Base-by-base conservation (phyloP, 2,329 filamentous ascomycete species). In the Emergomyces pasteurianus region DNA sequence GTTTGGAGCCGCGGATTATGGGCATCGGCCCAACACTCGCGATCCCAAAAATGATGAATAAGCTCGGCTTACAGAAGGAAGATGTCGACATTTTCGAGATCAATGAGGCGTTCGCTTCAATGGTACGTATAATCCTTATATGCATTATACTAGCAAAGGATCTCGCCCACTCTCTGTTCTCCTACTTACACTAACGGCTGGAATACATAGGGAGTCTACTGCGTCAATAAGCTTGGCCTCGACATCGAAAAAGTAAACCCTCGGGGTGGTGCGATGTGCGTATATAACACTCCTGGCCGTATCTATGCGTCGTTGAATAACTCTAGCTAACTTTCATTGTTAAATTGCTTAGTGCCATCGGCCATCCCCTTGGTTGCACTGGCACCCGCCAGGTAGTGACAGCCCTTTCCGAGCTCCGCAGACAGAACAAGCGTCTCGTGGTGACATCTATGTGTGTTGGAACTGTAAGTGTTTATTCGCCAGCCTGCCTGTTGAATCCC, bases 371-470 rank as follows among this genome's bases (percentile, higher is more conserved):
- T 16, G 92, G 92, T 58, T 92, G 89, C 74, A 96, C 92, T 0
- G 92, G 92, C 61, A 92, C 91, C 16, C 83, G 92, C 68, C 92
- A 96, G 78, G 89, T 96, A 46, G 89, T 88, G 66, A 96, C 92
- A 38, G 79, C 95, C 67, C 78, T 96, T 63, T 92, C 90, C 65
- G 92, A 96, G 81, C 77, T 96, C 66, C 87, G 83, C 80, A 81
- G 92, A 73, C 90, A 83, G 60, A 84, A 86, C 59, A 81, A 92
- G 80, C 86, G 87, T 79, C 75, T 96, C 61, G 91, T 91, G 40
- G 84, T 95, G 52, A 96, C 90, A 21, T 91, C 87, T 71, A 96
- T 96, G 92, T 96, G 92, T 75, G 79, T 96, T 47, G 92, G 92
- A 62, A 96, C 91, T 1, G 92, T 75, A 67, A 71, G 90, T 64